Evolutionary conservation across 352 stramenopile species (phyloP).

Genomic region (Achlya hypogyna): DNA sequence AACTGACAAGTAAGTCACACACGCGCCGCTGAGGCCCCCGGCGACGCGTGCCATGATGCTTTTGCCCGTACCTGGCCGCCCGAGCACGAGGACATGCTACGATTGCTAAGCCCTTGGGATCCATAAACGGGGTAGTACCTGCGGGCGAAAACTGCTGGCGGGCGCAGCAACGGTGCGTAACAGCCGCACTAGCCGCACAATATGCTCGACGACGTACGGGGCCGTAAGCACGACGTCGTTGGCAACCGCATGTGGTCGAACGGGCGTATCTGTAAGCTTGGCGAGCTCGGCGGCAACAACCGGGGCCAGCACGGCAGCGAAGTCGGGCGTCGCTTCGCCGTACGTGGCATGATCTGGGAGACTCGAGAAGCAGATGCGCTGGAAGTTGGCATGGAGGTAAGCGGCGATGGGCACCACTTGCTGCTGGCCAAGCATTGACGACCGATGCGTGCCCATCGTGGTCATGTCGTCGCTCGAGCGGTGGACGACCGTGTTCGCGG

Average conservation of each 20-base stretch:
- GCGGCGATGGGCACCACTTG: background rate
- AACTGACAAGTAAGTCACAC: slow-evolving; percentile 26
- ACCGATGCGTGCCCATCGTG: background rate
- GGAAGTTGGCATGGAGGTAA: background rate
- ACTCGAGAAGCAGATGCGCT: background rate
- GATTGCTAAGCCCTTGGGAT: slow-evolving; percentile 5
- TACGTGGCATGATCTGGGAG: background rate
- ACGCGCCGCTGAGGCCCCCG: slow-evolving; percentile 43
- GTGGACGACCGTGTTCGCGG: background rate
- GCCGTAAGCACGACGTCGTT: slow-evolving; percentile 20
- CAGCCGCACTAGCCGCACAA: slow-evolving; percentile 42
- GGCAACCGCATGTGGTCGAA: slow-evolving; percentile 16
- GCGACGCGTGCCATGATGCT: slow-evolving; percentile 41
- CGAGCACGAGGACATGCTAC: slow-evolving; percentile 40
- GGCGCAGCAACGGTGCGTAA: too few species aligned
- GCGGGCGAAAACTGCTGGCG: background rate
- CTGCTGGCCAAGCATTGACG: background rate
- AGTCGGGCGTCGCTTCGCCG: slow-evolving; percentile 1
- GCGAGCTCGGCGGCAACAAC: background rate
- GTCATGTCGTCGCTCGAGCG: slow-evolving; percentile 14
- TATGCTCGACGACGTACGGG: slow-evolving; percentile 39
- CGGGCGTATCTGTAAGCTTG: slow-evolving; percentile 3
- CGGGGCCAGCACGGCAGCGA: background rate
- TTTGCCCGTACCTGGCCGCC: slow-evolving; percentile 36
- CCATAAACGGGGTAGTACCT: background rate